Evolutionary conservation across 495 filamentous ascomycete species (phyloP), one percentile per base, ranked within the genome.

Genomic region (Lepraria neglecta): DNA sequence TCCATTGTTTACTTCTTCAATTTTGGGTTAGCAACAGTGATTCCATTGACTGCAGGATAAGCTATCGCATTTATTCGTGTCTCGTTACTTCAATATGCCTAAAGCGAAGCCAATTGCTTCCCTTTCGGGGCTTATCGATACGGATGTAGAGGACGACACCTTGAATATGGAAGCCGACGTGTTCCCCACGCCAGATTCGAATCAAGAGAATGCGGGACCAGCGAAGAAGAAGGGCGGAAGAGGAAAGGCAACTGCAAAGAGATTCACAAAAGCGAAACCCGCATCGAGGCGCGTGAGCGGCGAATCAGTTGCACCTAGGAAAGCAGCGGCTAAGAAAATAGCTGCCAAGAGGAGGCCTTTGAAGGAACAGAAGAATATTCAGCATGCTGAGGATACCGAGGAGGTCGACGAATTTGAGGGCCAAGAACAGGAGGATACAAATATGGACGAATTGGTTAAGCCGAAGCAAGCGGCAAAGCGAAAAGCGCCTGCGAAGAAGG

Each of bases 111-210:
- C 73, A n/a, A 62, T 77, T 28, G 72, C 79, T 33, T 82, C 79
- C 40, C 66, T 89, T 28, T 80, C 86, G 62, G 80, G 77, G n/a
- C 74, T 87, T 51, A 76, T 86, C 42, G 86, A 84, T 61, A 87
- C 84, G 44, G 86, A 88, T 57, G 82, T 84, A 64, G 87, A 90
- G 53, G 84, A 87, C 72, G 75, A 77, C 35, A 74, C 74, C 58
- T 70, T 72, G 55, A 56, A 69, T 21, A 52, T 60, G 46, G 58
- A 52, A 52, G 63, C 61, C 56, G 70, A 72, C 59, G 63, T 70
- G 43, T 68, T 77, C 58, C 75, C 73, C 9, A 73, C 70, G 12
- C 68, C 72, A 43, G 73, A 75, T 63, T 68, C 70, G 24, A 65
- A 70, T 6, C 70, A 74, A 43, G 75, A 78, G 48, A 74, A 75